Evolutionary conservation across 129 eudicot species (phyloP).

Genomic region (Rutidosis leptorrhynchoides): DNA sequence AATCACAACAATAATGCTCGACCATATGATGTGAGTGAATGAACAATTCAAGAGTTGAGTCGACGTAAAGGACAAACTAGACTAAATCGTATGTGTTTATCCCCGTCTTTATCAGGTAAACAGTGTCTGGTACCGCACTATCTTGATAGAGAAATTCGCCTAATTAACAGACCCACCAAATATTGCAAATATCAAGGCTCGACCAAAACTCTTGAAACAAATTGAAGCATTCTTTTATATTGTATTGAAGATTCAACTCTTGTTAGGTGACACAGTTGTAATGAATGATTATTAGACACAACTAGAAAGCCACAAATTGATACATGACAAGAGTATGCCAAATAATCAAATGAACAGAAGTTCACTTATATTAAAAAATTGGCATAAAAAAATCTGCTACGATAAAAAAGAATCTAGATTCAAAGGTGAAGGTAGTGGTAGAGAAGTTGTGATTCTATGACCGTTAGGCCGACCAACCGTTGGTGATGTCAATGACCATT

Average conservation of each 20-base stretch:
- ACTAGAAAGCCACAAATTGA: constrained; percentile 12
- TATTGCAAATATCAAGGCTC: not conserved
- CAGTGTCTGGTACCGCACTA: not conserved
- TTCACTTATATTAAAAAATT: constrained; percentile 18
- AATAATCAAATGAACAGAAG: constrained; percentile 4
- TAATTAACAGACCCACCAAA: not conserved
- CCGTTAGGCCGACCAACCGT: constrained; percentile 11
- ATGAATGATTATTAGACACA: constrained; percentile 25
- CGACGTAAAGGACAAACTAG: constrained; percentile 24
- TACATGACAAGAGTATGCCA: constrained; percentile 3
- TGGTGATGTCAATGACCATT: constrained; percentile 38
- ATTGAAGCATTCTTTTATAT: not conserved
- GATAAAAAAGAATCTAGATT: constrained; percentile 37
- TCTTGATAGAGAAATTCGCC: not conserved
- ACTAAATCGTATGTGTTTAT: not conserved
- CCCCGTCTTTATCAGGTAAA: not conserved
- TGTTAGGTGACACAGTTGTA: constrained; percentile 24
- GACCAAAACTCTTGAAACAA: not conserved
- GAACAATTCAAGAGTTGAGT: not conserved
- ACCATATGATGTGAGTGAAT: constrained; percentile 11
- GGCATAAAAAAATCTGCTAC: constrained; percentile 22
- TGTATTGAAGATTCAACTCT: constrained; percentile 20
- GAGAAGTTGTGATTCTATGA: constrained; percentile 26
- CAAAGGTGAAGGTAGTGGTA: constrained; percentile 49
- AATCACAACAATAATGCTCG: constrained; percentile 20